Evolutionary conservation across 1,284 basidiomycete genomes (phyloP), one percentile per base, ranked within the genome.

Genomic region (Taiwanofungus camphoratus): DNA sequence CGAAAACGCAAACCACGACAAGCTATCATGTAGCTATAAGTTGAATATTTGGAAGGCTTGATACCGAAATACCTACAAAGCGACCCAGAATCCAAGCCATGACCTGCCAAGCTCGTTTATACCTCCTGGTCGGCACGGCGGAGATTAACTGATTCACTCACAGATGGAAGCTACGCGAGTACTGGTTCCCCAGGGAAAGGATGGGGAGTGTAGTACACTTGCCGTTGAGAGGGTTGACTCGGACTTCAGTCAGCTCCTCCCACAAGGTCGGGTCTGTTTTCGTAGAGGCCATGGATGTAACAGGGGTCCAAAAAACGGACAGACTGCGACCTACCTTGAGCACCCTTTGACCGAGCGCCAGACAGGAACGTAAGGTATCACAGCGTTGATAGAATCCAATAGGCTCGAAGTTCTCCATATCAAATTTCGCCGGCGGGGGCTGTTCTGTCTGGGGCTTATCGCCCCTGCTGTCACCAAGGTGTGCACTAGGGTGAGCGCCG

Each of bases 1-100:
- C 13, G 77, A 67, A 55, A 82, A 82, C 0, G 79, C 79, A 48
- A 83, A 84, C 81, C 81, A 84, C 12, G 77, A 73, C 16, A 79
- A 56, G 50, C 66, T 67, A 22, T 7, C 62, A 57, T 7, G 57
- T 54, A 27, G 21, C 11, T 27, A 7, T 21, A 9, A 20, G 34
- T 60, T 53, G 37, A 58, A 55, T 46, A 56, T 15, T 21, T 41
- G 26, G 27, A 4, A 29, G 8, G 2, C 52, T 5, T 44, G 49
- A 15, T 54, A 47, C 52, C 29, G 18, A 41, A 49, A 9, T 11
- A 52, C 57, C 46, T 45, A 68, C 59, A 65, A 64, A 5, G 71
- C 71, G 3, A 67, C 59, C 51, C 72, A 69, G 59, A 69, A 76
- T 24, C 61, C 66, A 48, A 73, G 58, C 67, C 72, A 77, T 15